phyloP scores from a whole-genome alignment of 2,329 filamentous ascomycete genomes.

The Zasmidium angulare region DNA sequence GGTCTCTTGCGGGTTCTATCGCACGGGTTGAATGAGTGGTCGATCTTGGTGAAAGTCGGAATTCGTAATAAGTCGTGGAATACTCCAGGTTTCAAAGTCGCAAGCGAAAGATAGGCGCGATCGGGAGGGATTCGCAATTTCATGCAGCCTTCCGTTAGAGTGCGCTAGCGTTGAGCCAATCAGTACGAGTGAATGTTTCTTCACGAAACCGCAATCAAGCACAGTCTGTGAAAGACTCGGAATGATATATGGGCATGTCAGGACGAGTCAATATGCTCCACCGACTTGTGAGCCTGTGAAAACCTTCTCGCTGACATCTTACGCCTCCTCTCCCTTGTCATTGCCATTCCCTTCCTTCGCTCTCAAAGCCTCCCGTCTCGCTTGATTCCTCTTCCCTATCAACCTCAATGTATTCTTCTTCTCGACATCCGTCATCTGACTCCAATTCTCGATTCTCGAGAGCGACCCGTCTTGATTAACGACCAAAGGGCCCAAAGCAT shows the following conservation, averaged over 20 bases:
- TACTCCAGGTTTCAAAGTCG: not conserved
- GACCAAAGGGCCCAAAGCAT: conserved; percentile 70
- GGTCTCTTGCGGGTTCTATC: too few relatives aligned
- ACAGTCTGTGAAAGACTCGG: too few relatives aligned
- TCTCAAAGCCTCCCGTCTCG: conserved; percentile 58
- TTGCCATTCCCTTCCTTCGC: conserved; percentile 38
- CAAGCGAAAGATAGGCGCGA: not conserved
- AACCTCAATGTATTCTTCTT: conserved; percentile 65
- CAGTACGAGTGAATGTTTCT: not conserved
- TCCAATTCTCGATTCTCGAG: conserved; percentile 72
- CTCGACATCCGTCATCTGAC: conserved; percentile 68
- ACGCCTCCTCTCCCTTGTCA: conserved; percentile 6
- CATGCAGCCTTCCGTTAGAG: not conserved
- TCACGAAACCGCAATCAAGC: too few relatives aligned
- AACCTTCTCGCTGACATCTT: too few relatives aligned
- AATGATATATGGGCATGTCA: too few relatives aligned
- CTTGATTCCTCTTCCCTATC: conserved; percentile 67
- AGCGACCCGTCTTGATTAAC: conserved; percentile 71
- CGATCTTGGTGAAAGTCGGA: too few relatives aligned
- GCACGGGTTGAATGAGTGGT: too few relatives aligned
- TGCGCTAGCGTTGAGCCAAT: not conserved
- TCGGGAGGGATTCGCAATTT: not conserved
- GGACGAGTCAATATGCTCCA: too few relatives aligned
- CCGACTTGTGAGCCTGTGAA: too few relatives aligned
- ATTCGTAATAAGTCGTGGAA: too few relatives aligned